Percentiles rank a stretch among this genome's conserved stretches.
Evolutionary conservation across 2,329 filamentous ascomycete species (phyloP).

Genomic region (Teratosphaeria gauchensis): DNA sequence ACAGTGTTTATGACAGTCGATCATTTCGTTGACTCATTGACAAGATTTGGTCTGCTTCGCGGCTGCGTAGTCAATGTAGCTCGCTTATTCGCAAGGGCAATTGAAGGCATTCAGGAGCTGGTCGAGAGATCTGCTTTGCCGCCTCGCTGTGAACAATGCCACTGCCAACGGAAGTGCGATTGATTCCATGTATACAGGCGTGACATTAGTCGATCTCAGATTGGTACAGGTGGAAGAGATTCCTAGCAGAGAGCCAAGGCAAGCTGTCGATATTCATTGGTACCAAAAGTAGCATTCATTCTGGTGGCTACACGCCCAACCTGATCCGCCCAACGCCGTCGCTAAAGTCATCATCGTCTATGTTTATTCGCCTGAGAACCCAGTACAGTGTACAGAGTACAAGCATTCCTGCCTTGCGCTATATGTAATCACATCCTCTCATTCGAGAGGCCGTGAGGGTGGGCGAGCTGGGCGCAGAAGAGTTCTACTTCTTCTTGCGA

Average conservation of each 20-base stretch:
- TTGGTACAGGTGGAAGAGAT: neutral
- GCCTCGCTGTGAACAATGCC: neutral
- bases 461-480: neutral
- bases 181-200: neutral
- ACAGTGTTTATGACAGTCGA: no score
- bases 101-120: neutral
- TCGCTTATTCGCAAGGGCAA: neutral
- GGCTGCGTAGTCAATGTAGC: neutral
- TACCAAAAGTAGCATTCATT: neutral
- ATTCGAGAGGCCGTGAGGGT: neutral
- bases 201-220: neutral
- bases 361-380: neutral
- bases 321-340: neutral
- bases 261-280: neutral
- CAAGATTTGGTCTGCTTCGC: no score
- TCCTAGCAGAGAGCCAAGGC: neutral
- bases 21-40: no score
- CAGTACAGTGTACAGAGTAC: neutral
- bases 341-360: neutral
- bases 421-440: neutral
- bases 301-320: neutral
- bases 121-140: neutral
- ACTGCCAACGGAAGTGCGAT: neutral
- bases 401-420: neutral
- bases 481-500: slow-evolving; percentile 13